These are phyloP conservation scores for Colletotrichum lentis DNA, from an alignment of 2,329 filamentous ascomycete genomes.

Conservation along the genomic window DNA sequence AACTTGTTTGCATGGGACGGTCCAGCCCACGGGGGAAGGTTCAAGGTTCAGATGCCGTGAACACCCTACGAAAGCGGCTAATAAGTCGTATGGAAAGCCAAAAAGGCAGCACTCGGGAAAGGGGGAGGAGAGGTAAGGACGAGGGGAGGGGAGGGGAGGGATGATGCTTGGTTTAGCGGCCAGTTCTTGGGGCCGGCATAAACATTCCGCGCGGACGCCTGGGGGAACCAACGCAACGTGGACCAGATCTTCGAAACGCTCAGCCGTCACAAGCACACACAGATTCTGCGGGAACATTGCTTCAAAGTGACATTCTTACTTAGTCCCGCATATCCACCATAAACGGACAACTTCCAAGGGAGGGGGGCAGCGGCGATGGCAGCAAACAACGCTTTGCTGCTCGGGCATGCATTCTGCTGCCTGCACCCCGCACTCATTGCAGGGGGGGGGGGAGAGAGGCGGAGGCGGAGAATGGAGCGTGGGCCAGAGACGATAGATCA, in stretches of 20 bases:
- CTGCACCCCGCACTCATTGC: conserved; percentile 10
- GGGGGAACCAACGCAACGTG: conserved; percentile 26
- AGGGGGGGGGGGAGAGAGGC: background rate
- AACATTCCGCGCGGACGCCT: conserved; percentile 3
- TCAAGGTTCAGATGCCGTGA: conserved; percentile 25
- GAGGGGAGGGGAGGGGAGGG: background rate
- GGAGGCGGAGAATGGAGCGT: too few species aligned
- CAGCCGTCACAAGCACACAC: conserved; percentile 19
- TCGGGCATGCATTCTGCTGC: conserved; percentile 4
- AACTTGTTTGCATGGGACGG: conserved; percentile 16
- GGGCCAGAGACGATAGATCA: too few species aligned
- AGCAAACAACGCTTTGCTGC: background rate
- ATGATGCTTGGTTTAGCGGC: conserved; percentile 15
- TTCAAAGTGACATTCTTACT: conserved; percentile 7
- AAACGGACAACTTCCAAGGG: conserved; percentile 4
- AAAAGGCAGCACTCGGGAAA: background rate
- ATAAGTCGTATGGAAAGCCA: conserved; percentile 10
- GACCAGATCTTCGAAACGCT: conserved; percentile 26
- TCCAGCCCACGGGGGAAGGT: conserved; percentile 17
- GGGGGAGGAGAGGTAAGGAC: too few species aligned
- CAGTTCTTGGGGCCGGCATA: conserved; percentile 3
- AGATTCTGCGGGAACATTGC: conserved; percentile 8
- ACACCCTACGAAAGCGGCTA: conserved; percentile 11
- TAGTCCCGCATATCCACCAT: background rate
- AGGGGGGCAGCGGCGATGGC: background rate